Base-by-base conservation (phyloP, 1,139 yeast species). In the Geotrichum carabidarum region DNA sequence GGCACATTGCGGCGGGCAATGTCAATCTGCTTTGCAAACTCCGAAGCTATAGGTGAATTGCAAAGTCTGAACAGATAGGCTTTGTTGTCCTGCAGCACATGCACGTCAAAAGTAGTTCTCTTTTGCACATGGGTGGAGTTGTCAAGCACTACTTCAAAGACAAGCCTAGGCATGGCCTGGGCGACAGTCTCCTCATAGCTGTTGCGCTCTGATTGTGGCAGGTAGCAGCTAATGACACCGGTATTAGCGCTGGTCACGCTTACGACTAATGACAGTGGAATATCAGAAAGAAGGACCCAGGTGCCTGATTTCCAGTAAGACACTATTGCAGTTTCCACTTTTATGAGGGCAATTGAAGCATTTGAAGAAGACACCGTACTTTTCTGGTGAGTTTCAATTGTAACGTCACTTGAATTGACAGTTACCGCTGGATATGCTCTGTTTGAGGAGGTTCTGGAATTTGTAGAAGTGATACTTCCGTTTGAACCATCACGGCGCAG, bases 241-340 rank as follows among this genome's bases (percentile, higher is more conserved):
- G 8, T n/a, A 32, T 43, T 46, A 8, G 41, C 22, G 31, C 7
- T 35, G 9, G 48, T n/a, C 7, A 34, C 47, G 37, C 14, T 22
- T 11, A 51, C 38, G 11, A 38, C 32, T 9, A 51, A n/a, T 11
- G 51, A 37, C 3, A 52, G 27, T 2, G 51, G 48, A 12, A 35
- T 43, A 6, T 43, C 44, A 2, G 51, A 52, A 11, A 52, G 11
- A 14, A 48, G 51, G 3, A 11, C 27, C 55, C 55, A 52, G 11
- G 9, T 14, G 2, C 30, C 34, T 5, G 44, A 22, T 15, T 50
- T 30, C 40, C 45, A 30, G 12, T 34, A n/a, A 8, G 53, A 50
- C 6, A 50, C 53, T 49, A 50, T 44, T 6, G 49, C 49, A 22
- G 41, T 17, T 4, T 37, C n/a, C 3, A 50, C 36, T 31, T 32